Conservation (phyloP, 345 rosid species). For the Bruguiera sexangula region DNA sequence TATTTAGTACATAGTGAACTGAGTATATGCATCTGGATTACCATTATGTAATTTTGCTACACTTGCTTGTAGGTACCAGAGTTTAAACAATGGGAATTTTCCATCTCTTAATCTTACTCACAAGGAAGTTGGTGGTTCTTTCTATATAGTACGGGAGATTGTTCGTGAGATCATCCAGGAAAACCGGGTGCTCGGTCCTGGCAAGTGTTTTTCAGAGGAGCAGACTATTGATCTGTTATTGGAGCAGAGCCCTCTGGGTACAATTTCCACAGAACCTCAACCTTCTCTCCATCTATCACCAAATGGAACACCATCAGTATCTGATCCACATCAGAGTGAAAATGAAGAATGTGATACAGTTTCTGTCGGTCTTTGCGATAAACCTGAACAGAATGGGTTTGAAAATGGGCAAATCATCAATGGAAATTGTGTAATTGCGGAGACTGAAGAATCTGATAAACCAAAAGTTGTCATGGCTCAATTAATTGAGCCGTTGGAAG, state of each 20-base stretch:
- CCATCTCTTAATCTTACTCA: constrained; percentile 85
- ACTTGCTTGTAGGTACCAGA: constrained; percentile 61
- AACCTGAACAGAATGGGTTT: constrained; percentile 24
- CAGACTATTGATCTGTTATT: constrained; percentile 34
- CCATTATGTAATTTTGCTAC: constrained; percentile 13
- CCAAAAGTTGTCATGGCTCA: constrained; percentile 19
- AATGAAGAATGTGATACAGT: constrained; percentile 20
- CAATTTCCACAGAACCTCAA: constrained; percentile 53
- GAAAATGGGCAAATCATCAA: constrained; percentile 29
- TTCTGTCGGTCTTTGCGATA: constrained; percentile 22
- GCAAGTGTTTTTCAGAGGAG: constrained; percentile 39
- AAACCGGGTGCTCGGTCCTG: constrained; percentile 91
- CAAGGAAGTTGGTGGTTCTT: constrained; percentile 94
- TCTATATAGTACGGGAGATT: constrained; percentile 89
- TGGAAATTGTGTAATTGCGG: constrained; percentile 26
- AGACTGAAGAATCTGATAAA: constrained; percentile 26
- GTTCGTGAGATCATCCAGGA: constrained; percentile 96
- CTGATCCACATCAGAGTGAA: constrained; percentile 25
- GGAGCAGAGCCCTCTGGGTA: constrained; percentile 52
- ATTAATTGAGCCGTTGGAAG: constrained; percentile 19
- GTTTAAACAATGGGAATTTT: constrained; percentile 61
- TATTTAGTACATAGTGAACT: not conserved
- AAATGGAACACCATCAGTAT: constrained; percentile 31
- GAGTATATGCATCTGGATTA: constrained; percentile 1
- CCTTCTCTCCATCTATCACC: constrained; percentile 29